phyloP scores from a whole-genome alignment of 2,329 filamentous ascomycete species.

The Ramularia collo-cygni region DNA sequence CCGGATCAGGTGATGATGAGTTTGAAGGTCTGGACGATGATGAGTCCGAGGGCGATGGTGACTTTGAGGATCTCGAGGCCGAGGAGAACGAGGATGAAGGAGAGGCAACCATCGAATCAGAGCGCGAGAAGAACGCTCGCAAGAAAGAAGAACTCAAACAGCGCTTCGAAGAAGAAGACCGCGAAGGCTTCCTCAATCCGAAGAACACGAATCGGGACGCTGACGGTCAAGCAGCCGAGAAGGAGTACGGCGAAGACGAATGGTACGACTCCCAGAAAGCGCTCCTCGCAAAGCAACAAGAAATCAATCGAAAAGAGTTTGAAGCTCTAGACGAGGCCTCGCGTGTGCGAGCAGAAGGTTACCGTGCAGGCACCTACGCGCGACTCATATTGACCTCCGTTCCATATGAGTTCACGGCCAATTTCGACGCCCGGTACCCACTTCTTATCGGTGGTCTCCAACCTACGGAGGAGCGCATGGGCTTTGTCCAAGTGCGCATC shows the following conservation, averaged over 20 bases:
- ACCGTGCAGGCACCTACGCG: conserved; percentile 85
- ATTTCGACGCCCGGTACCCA: conserved; percentile 75
- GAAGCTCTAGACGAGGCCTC: conserved; percentile 79
- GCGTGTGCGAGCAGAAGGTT: conserved; percentile 78
- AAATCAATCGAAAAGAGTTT: conserved; percentile 94
- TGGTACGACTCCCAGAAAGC: conserved; percentile 99
- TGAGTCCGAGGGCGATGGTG: conserved; percentile 67
- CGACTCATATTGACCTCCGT: conserved; percentile 85
- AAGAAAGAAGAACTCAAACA: conserved; percentile 91
- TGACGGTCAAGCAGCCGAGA: conserved; percentile 55
- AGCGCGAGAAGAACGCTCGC: conserved; percentile 83
- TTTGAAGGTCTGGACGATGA: conserved; percentile 40
- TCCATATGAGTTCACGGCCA: conserved; percentile 78
- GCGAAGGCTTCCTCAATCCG: conserved; percentile 90
- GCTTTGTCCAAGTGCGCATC: conserved; percentile 90
- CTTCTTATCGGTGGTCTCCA: conserved; percentile 87
- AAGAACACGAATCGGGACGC: conserved; percentile 70
- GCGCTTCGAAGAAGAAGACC: conserved; percentile 93
- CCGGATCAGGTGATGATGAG: conserved; percentile 48
- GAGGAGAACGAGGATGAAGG: conserved; percentile 49
- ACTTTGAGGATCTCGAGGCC: conserved; percentile 78
- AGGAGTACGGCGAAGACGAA: conserved; percentile 90
- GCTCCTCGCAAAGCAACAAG: conserved; percentile 85
- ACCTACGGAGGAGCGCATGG: conserved; percentile 90
- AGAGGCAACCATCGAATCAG: conserved; percentile 39